Conservation (phyloP, 1,284 basidiomycete species). For the Rhodotorula mucilaginosa region DNA sequence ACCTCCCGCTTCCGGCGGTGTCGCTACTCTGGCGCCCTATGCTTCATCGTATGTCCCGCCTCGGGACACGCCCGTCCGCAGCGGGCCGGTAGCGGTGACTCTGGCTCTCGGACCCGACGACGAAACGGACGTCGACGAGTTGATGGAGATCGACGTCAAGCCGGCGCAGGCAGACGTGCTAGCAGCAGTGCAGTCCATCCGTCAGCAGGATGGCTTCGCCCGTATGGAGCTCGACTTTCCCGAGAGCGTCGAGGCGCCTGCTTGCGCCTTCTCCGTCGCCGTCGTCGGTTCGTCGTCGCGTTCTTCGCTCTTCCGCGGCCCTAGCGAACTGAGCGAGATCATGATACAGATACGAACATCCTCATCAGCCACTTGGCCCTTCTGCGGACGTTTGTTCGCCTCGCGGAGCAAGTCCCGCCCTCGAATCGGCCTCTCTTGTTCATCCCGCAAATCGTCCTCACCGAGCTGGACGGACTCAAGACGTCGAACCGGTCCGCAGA, state of each 20-base stretch:
- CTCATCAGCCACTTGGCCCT: conserved; percentile 33
- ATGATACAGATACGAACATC: conserved; percentile 34
- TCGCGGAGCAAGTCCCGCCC: neutral
- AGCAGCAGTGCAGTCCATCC: conserved; percentile 53
- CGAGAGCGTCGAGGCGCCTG: conserved; percentile 15
- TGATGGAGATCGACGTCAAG: conserved; percentile 22
- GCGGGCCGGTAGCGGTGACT: conserved; percentile 15
- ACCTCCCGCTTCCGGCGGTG: too few species aligned
- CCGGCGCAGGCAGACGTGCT: conserved; percentile 62
- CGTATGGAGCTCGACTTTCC: conserved; percentile 23
- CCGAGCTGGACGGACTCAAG: conserved; percentile 39
- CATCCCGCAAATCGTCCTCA: conserved; percentile 36
- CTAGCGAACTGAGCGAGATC: neutral
- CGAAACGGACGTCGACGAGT: neutral
- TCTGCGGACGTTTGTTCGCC: conserved; percentile 12
- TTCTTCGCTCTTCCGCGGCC: too few species aligned
- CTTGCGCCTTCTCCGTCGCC: conserved; percentile 1
- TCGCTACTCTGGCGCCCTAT: conserved; percentile 30
- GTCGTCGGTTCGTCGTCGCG: conserved; percentile 20
- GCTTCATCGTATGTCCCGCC: conserved; percentile 24
- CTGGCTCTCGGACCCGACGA: conserved; percentile 7
- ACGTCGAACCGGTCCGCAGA: conserved; percentile 8
- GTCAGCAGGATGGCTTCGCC: conserved; percentile 1
- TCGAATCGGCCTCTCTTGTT: conserved; percentile 8
- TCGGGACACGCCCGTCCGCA: neutral